Evolutionary conservation across 192 early-diverging fungal species (phyloP).

Genomic region (Rhizoclosmatium globosum): DNA sequence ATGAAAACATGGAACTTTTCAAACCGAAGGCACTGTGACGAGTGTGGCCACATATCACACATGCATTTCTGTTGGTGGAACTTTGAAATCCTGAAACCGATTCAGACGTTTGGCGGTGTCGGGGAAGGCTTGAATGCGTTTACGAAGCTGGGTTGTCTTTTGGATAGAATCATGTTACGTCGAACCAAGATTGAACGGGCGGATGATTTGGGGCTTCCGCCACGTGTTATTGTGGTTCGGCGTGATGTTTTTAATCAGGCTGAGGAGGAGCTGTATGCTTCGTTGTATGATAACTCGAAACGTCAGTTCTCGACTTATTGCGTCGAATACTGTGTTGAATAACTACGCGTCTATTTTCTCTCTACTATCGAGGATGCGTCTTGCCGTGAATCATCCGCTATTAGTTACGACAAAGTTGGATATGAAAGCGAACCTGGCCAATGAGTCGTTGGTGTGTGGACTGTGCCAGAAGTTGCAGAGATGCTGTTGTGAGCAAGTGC

Average conservation of each 20-base stretch:
- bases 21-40: constrained; percentile 48
- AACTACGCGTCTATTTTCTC: constrained; percentile 96
- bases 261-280: constrained; percentile 90
- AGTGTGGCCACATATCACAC: constrained; percentile 57
- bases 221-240: constrained; percentile 79
- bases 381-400: constrained; percentile 88
- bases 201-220: constrained; percentile 87
- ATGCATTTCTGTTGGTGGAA: constrained; percentile 84
- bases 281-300: constrained; percentile 73
- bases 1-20: constrained; percentile 53
- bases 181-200: constrained; percentile 90
- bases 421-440: constrained; percentile 44
- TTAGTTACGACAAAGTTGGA: constrained; percentile 51
- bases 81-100: constrained; percentile 87
- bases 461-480: constrained; percentile 92
- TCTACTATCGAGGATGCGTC: constrained; percentile 85
- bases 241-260: constrained; percentile 87
- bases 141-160: constrained; percentile 74
- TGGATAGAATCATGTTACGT: constrained; percentile 89
- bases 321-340: constrained; percentile 83
- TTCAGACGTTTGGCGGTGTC: constrained; percentile 75
- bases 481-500: constrained; percentile 83
- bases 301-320: constrained; percentile 81
- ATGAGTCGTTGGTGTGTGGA: constrained; percentile 81
- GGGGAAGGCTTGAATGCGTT: constrained; percentile 73